A percentile compares a stretch with the other conserved stretches of the same genome.
These are phyloP conservation scores for Plantago ovata DNA, from an alignment of 257 asterid species.

Conservation along the genomic window DNA sequence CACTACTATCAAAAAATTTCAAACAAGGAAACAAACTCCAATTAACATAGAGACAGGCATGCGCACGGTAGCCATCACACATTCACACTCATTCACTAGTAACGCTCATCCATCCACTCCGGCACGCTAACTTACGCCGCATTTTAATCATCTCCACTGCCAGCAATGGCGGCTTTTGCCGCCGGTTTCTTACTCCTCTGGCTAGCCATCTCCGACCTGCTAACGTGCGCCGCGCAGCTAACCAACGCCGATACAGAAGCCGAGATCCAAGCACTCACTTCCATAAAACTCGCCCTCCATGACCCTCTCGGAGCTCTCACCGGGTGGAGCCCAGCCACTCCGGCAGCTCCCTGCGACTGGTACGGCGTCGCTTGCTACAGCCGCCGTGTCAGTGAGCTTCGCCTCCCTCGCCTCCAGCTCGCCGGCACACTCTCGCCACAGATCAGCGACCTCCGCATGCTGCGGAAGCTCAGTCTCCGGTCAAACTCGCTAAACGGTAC, in stretches of 20 bases:
- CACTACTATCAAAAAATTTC: too few species aligned
- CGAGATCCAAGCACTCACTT: constrained; percentile 49
- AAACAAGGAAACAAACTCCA: too few species aligned
- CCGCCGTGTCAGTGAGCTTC: constrained; percentile 46
- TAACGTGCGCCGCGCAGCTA: constrained; percentile 20
- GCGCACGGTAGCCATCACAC: background rate
- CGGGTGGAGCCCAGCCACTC: constrained; percentile 50
- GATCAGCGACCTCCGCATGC: constrained; percentile 48
- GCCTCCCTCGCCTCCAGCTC: constrained; percentile 52
- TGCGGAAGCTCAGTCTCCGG: constrained; percentile 58
- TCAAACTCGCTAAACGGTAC: constrained; percentile 51
- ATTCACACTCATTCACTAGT: background rate
- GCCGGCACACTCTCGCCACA: constrained; percentile 44
- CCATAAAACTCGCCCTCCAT: constrained; percentile 38
- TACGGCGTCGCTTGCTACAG: constrained; percentile 47
- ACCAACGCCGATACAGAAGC: constrained; percentile 24
- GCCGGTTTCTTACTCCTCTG: background rate
- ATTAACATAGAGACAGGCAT: too few species aligned
- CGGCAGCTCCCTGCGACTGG: constrained; percentile 77
- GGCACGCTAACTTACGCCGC: background rate
- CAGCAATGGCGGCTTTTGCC: constrained; percentile 19
- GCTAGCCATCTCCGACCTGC: background rate
- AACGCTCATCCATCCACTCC: background rate
- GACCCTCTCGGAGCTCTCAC: constrained; percentile 54
- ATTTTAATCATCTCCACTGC: background rate